Conservation (phyloP, 1,139 yeast genomes). For the Kodamaea arcana region DNA sequence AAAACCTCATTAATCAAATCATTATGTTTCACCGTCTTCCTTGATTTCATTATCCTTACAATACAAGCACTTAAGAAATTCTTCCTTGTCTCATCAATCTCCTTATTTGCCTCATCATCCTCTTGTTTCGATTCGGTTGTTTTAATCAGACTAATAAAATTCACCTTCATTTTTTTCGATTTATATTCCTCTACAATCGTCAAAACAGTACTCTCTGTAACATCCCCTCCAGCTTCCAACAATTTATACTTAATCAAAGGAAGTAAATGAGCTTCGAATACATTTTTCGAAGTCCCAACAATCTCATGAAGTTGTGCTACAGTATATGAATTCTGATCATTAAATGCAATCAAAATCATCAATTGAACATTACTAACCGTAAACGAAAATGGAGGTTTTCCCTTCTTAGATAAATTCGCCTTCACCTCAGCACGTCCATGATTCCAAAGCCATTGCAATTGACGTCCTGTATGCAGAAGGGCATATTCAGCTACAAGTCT, state of each 20-base stretch:
- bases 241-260: constrained; percentile 81
- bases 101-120: constrained; percentile 76
- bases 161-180: constrained; percentile 79
- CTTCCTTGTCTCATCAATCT: constrained; percentile 83
- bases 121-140: constrained; percentile 67
- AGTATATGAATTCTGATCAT: constrained; percentile 57
- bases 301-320: constrained; percentile 58
- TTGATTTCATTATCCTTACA: constrained; percentile 94
- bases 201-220: constrained; percentile 55
- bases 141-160: constrained; percentile 80
- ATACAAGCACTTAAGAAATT: constrained; percentile 87
- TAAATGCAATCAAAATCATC: constrained; percentile 78
- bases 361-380: constrained; percentile 84
- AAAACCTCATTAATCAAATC: constrained; percentile 84
- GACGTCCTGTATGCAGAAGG: constrained; percentile 79
- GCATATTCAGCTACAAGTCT: constrained; percentile 67
- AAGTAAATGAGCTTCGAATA: constrained; percentile 68
- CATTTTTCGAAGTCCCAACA: constrained; percentile 64
- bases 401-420: constrained; percentile 80
- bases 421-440: constrained; percentile 89
- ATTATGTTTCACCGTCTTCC: constrained; percentile 75
- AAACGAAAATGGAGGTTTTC: constrained; percentile 78
- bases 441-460: constrained; percentile 94
- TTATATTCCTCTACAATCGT: constrained; percentile 78
- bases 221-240: constrained; percentile 50